A percentile compares a stretch with the other conserved stretches of the same genome.
These are phyloP conservation scores for Pecoramyces ruminantium DNA, from an alignment of 192 early-diverging fungal genomes.

Conservation along the genomic window DNA sequence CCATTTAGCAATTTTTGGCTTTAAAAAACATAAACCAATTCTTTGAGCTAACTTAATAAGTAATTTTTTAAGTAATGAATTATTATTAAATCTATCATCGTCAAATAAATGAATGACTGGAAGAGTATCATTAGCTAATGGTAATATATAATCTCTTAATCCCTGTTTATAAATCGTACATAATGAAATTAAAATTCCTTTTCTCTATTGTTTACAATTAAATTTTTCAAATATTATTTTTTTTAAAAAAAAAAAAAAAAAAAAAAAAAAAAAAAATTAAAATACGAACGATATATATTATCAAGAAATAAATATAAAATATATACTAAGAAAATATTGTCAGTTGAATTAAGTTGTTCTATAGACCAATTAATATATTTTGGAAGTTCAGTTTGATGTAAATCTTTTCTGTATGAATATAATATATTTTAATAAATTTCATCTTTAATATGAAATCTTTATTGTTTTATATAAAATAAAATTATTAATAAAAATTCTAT, in stretches of 20 bases:
- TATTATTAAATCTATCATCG: constrained; percentile 35
- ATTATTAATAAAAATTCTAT: background rate
- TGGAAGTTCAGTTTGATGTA: background rate
- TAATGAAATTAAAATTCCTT: constrained; percentile 45
- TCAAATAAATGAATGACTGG: constrained; percentile 18
- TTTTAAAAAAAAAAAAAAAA: too few species aligned
- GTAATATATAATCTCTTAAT: constrained; percentile 39
- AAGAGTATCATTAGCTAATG: constrained; percentile 13
- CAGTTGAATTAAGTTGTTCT: constrained; percentile 6
- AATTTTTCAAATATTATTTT: too few species aligned
- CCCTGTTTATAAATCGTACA: constrained; percentile 52
- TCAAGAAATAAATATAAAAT: background rate
- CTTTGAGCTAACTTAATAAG: constrained; percentile 69
- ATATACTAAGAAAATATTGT: constrained; percentile 29
- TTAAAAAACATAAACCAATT: constrained; percentile 60
- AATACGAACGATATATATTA: too few species aligned
- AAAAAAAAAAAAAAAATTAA: constrained; percentile 2
- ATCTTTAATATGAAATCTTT: background rate
- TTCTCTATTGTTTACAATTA: constrained; percentile 8
- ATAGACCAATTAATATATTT: constrained; percentile 34
- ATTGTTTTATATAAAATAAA: background rate
- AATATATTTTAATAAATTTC: background rate
- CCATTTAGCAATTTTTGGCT: constrained; percentile 49
- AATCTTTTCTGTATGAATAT: background rate
- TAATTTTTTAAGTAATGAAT: constrained; percentile 62